These are phyloP conservation scores for Triadica sebifera DNA, from an alignment of 345 rosid genomes.

Conservation along the genomic window DNA sequence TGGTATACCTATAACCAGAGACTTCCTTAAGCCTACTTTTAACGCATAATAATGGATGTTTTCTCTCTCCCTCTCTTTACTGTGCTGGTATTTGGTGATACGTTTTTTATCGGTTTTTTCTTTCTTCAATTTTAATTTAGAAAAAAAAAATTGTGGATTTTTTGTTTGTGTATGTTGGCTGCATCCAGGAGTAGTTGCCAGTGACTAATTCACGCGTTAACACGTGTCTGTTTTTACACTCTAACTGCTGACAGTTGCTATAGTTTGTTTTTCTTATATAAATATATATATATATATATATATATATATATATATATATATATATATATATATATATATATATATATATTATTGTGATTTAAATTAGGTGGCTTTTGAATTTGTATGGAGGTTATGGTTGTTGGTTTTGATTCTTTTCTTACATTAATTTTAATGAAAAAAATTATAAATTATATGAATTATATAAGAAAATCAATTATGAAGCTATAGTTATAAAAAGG, in stretches of 20 bases:
- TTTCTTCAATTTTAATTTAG: neutral
- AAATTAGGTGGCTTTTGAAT: neutral
- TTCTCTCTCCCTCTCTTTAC: neutral
- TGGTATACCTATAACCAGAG: slow-evolving; percentile 46
- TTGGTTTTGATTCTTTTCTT: too few species aligned
- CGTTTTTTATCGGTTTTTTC: slow-evolving; percentile 13
- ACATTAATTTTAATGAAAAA: too few species aligned
- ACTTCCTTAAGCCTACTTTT: slow-evolving; percentile 35
- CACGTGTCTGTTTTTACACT: slow-evolving; percentile 28
- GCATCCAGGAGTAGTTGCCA: slow-evolving; percentile 28
- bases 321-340: too few species aligned
- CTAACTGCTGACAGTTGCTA: slow-evolving; percentile 4
- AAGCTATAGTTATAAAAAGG: too few species aligned
- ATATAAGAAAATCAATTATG: too few species aligned
- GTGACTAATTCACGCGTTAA: slow-evolving; percentile 26
- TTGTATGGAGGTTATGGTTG: neutral
- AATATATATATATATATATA: too few species aligned
- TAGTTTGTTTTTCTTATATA: neutral
- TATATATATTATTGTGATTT: neutral
- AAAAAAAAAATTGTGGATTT: neutral
- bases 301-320: too few species aligned
- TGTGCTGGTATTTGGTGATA: neutral
- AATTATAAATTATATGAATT: too few species aligned
- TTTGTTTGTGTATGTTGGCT: slow-evolving; percentile 12
- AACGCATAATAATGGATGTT: slow-evolving; percentile 21